Percentiles rank a stretch among this genome's conserved stretches.
Evolutionary conservation across 2,329 filamentous ascomycete species (phyloP).

Genomic region (Penicillium sp.): DNA sequence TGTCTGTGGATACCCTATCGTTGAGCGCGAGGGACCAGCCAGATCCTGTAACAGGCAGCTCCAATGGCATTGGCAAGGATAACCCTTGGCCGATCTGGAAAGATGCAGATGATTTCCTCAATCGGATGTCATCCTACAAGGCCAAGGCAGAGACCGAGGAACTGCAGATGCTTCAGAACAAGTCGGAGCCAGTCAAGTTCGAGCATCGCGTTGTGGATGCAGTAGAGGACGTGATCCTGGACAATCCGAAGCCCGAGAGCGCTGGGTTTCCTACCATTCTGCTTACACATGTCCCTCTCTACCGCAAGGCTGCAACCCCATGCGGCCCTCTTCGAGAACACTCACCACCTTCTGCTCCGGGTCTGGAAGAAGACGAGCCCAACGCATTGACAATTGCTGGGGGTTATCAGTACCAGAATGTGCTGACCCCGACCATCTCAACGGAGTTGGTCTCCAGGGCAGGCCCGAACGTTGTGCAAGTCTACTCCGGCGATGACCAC

Average conservation of each 20-base stretch:
- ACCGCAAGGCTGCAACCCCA: conserved; percentile 72
- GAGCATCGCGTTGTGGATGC: conserved; percentile 57
- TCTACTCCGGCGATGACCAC: conserved; percentile 95
- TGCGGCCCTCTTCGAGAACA: conserved; percentile 84
- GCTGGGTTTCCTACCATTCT: conserved; percentile 77
- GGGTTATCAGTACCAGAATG: conserved; percentile 97
- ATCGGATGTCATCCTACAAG: conserved; percentile 60
- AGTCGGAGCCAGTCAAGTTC: conserved; percentile 53
- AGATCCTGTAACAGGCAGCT: conserved; percentile 45
- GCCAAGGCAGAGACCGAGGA: conserved; percentile 64
- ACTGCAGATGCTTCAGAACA: conserved; percentile 59
- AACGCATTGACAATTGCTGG: conserved; percentile 71
- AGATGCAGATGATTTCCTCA: conserved; percentile 71
- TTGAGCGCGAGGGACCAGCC: conserved; percentile 67
- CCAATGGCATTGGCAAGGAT: conserved; percentile 40
- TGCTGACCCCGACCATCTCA: conserved; percentile 72
- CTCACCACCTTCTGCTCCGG: conserved; percentile 64
- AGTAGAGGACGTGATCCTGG: conserved; percentile 38
- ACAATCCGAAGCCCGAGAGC: conserved; percentile 19
- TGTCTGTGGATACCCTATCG: conserved; percentile 84
- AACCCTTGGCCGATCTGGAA: conserved; percentile 63
- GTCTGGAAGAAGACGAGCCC: conserved; percentile 56
- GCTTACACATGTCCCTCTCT: conserved; percentile 86
- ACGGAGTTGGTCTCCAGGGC: conserved; percentile 68
- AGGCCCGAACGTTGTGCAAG: conserved; percentile 69